Evolutionary conservation across 805 yeast species (phyloP), one percentile per base, ranked within the genome.

Genomic region (Yamadazyma scolyti): DNA sequence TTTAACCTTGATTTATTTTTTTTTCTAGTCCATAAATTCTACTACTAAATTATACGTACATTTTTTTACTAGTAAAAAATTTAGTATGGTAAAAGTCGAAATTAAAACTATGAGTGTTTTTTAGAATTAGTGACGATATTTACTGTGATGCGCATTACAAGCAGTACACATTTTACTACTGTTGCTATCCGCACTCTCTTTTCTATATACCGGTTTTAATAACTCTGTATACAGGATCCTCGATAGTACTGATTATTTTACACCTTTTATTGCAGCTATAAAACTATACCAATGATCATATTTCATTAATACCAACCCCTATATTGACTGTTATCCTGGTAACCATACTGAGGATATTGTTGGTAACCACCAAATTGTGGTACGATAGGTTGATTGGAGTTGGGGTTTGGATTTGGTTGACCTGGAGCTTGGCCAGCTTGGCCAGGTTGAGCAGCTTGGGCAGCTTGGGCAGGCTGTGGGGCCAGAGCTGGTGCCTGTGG

Each of bases 331-430:
- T 49, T 50, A 37, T 64, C 71, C 43, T 64, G 71, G 50, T 64
- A 65, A 39, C 67, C 58, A 41, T 64, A 65, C 48, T 65, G 72
- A 9, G 71, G 70, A 48, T 64, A 65, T 46, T 65, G 71, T 46
- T 65, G 72, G 45, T 64, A 65, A n/a, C 55, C 69, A 25, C 61
- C 68, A 43, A 59, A 65, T 48, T 65, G 69, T 16, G 69, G 70
- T 35, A 55, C 52, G 37, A 48, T 44, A 28, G 64, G 65, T 46
- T 65, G 71, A 36, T 58, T 62, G 31, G 8, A 6, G 12, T 23
- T 23, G 25, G 11, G 6, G 25, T 8, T 23, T 9, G 13, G 25
- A 8, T 23, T 17, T 20, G 40, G 53, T 27, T 29, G 39, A 24
- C 28, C 28, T 28, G 42, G 56, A 18, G 43, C 46, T 19, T 34